A percentile compares a stretch with the other conserved stretches of the same genome.
phyloP scores from a whole-genome alignment of 805 yeast genomes.

The Candida maris region DNA sequence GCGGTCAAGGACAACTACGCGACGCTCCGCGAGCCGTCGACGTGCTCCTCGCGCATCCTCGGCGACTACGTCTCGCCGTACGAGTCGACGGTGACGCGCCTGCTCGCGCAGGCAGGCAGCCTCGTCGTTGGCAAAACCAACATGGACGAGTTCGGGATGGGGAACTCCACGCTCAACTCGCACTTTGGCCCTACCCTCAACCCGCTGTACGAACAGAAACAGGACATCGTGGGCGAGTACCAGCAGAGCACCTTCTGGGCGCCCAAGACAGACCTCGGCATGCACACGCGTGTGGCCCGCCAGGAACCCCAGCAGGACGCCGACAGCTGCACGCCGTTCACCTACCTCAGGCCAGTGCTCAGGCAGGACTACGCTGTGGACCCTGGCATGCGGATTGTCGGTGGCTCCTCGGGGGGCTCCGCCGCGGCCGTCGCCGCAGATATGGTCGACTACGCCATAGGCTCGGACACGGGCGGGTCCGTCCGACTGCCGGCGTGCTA shows the following conservation, averaged over 20 bases:
- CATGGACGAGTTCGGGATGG: slow-evolving; percentile 98
- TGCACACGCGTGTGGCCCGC: slow-evolving; percentile 36
- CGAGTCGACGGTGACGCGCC: slow-evolving; percentile 66
- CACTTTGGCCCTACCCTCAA: slow-evolving; percentile 56
- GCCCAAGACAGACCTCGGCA: slow-evolving; percentile 3
- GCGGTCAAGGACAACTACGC: slow-evolving; percentile 82
- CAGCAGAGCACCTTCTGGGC: slow-evolving; percentile 26
- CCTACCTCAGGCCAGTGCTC: slow-evolving; percentile 19
- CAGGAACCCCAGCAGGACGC: slow-evolving; percentile 28
- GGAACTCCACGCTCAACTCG: slow-evolving; percentile 62
- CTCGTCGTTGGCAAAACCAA: slow-evolving; percentile 74
- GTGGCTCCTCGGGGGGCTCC: slow-evolving; percentile 96
- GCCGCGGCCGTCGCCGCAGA: slow-evolving; percentile 87
- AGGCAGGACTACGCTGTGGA: slow-evolving; percentile 14
- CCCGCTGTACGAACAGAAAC: slow-evolving; percentile 34
- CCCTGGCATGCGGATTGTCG: slow-evolving; percentile 45
- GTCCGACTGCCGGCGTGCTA: slow-evolving; percentile 89
- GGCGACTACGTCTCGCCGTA: slow-evolving; percentile 66
- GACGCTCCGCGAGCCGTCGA: slow-evolving; percentile 59
- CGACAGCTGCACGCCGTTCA: slow-evolving; percentile 5
- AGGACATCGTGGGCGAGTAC: slow-evolving; percentile 21
- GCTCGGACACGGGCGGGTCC: slow-evolving; percentile 98
- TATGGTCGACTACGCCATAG: slow-evolving; percentile 71
- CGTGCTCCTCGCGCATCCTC: slow-evolving; percentile 73
- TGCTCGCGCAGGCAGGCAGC: slow-evolving; percentile 52